phyloP scores from a whole-genome alignment of 1,139 yeast species.

The Petasospora fabianii region DNA sequence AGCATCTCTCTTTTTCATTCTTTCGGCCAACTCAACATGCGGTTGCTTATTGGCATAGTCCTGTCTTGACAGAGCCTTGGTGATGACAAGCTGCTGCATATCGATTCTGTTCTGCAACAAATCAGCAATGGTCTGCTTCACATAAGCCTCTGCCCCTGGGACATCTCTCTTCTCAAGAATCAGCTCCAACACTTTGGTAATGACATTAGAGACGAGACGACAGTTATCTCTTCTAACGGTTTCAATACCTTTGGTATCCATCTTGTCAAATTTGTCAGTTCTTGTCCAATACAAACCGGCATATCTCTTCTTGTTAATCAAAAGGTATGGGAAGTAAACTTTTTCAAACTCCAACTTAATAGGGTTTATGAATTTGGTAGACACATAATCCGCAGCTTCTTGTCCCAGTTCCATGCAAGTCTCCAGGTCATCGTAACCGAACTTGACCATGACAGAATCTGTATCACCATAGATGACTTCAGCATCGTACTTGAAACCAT shows the following conservation, averaged over 20 bases:
- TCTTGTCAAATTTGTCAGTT: conserved; percentile 84
- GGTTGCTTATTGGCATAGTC: conserved; percentile 97
- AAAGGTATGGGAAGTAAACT: conserved; percentile 89
- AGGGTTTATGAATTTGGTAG: conserved; percentile 74
- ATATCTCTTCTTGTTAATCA: conserved; percentile 93
- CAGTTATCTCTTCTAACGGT: conserved; percentile 98
- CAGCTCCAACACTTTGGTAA: conserved; percentile 82
- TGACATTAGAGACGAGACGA: conserved; percentile 87
- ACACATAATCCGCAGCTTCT: conserved; percentile 89
- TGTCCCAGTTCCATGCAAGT: conserved; percentile 90
- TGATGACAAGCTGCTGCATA: conserved; percentile 87
- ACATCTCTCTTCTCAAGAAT: conserved; percentile 89
- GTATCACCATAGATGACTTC: conserved; percentile 97
- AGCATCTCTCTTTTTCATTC: conserved; percentile 95
- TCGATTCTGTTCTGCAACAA: conserved; percentile 88
- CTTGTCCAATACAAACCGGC: conserved; percentile 97
- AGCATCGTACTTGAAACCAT: conserved; percentile 81
- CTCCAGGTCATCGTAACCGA: conserved; percentile 78
- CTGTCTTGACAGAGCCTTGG: conserved; percentile 79
- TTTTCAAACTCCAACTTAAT: conserved; percentile 95
- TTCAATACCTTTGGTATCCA: conserved; percentile 98
- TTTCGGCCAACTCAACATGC: conserved; percentile 91
- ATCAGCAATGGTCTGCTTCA: conserved; percentile 85
- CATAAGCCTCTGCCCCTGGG: conserved; percentile 80
- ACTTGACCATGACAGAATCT: conserved; percentile 98